Evolutionary conservation across 2,329 filamentous ascomycete genomes (phyloP).

Genomic region (Botrytis fabae): DNA sequence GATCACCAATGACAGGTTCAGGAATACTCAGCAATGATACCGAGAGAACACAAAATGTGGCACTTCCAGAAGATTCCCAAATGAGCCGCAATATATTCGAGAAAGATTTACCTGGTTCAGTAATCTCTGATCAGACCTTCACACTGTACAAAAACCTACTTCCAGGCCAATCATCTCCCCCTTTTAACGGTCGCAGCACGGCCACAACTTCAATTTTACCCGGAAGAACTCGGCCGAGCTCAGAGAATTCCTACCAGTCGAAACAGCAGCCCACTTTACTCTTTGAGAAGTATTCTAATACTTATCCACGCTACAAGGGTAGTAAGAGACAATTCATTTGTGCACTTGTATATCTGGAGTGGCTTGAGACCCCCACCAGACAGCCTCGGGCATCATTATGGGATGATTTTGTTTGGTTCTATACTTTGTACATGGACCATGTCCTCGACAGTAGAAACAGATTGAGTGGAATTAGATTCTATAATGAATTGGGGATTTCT

Average conservation of each 20-base stretch:
- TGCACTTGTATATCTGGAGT: slow-evolving; percentile 48
- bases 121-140: not conserved
- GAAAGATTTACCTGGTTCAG: not conserved
- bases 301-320: slow-evolving; percentile 49
- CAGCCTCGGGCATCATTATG: slow-evolving; percentile 48
- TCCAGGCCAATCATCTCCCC: not conserved
- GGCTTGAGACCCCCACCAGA: slow-evolving; percentile 41
- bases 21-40: not conserved
- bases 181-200: not conserved
- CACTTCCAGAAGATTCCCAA: not conserved
- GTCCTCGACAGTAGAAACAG: not conserved
- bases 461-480: slow-evolving; percentile 10
- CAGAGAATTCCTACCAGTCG: not conserved
- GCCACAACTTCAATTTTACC: not conserved
- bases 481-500: not conserved
- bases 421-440: slow-evolving; percentile 42
- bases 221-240: not conserved
- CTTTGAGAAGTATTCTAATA: slow-evolving; percentile 44
- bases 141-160: not conserved
- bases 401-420: slow-evolving; percentile 54
- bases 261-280: slow-evolving; percentile 1
- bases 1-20: not conserved
- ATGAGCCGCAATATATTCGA: not conserved
- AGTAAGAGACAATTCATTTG: slow-evolving; percentile 47
- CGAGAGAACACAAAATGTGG: not conserved